Conservation (phyloP, 257 asterid species). For the Solanum okadae region DNA sequence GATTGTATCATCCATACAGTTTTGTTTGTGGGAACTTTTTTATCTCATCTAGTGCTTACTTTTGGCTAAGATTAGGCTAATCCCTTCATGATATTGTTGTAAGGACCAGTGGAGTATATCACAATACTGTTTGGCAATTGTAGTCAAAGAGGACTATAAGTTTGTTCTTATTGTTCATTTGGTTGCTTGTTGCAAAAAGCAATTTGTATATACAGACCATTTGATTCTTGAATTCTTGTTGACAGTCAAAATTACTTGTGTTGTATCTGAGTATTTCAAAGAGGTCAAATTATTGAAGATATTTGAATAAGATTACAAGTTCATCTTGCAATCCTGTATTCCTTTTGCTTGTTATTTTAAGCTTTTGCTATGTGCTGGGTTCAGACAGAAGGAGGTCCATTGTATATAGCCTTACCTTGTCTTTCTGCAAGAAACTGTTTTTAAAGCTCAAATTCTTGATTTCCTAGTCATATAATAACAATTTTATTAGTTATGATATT, state of each 20-base stretch:
- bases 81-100: not conserved
- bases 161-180: not conserved
- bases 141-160: not conserved
- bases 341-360: not conserved
- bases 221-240: not conserved
- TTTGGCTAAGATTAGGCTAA: not conserved
- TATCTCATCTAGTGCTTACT: not conserved
- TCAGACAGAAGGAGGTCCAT: not conserved
- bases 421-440: fast-evolving
- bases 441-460: fast-evolving
- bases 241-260: not conserved
- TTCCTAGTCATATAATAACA: not conserved
- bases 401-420: fast-evolving
- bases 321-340: not conserved
- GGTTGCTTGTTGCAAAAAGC: not conserved
- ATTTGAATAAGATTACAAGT: not conserved
- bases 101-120: not conserved
- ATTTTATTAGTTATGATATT: no score
- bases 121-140: not conserved
- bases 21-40: not conserved
- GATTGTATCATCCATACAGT: not conserved
- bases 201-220: not conserved
- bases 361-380: not conserved
- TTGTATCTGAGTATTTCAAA: not conserved
- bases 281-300: not conserved